Conservation (phyloP, 495 filamentous ascomycete genomes). For the Podospora bellae-mahoneyi region DNA sequence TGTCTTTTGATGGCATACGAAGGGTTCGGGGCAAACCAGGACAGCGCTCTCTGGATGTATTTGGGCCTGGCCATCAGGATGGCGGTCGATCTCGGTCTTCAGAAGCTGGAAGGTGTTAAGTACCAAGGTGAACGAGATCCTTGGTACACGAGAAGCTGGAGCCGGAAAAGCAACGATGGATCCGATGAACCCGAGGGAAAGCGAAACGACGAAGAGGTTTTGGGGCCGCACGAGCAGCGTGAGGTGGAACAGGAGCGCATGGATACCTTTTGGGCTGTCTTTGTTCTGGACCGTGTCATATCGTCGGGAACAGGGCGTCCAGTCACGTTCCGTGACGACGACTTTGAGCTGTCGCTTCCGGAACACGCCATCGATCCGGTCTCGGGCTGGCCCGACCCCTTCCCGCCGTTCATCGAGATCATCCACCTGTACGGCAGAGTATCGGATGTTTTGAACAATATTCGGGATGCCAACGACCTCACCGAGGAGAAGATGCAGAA, state of each 20-base stretch:
- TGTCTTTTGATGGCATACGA: constrained; percentile 80
- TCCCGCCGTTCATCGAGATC: constrained; percentile 74
- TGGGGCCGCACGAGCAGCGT: constrained; percentile 54
- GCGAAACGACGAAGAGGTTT: constrained; percentile 38
- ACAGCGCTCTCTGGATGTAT: constrained; percentile 90
- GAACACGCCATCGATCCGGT: constrained; percentile 55
- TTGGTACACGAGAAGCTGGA: constrained; percentile 44
- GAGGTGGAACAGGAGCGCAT: constrained; percentile 67
- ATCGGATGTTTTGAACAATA: constrained; percentile 79
- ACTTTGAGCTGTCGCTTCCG: constrained; percentile 75
- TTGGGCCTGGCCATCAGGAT: constrained; percentile 80
- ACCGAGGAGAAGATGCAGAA: constrained; percentile 66
- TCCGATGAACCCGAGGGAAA: constrained; percentile 31
- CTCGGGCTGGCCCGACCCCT: constrained; percentile 68
- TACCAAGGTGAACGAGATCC: constrained; percentile 58
- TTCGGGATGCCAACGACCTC: constrained; percentile 69
- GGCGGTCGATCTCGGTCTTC: constrained; percentile 79
- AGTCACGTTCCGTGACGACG: constrained; percentile 74
- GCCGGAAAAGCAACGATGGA: constrained; percentile 31
- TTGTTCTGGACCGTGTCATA: constrained; percentile 79
- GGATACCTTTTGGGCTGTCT: constrained; percentile 82
- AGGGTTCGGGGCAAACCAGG: constrained; percentile 78
- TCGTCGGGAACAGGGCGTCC: constrained; percentile 79
- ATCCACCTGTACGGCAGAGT: constrained; percentile 80
- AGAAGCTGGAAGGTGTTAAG: constrained; percentile 70